Conservation (phyloP, 768 basidiomycete species). For the Russula brevipes region DNA sequence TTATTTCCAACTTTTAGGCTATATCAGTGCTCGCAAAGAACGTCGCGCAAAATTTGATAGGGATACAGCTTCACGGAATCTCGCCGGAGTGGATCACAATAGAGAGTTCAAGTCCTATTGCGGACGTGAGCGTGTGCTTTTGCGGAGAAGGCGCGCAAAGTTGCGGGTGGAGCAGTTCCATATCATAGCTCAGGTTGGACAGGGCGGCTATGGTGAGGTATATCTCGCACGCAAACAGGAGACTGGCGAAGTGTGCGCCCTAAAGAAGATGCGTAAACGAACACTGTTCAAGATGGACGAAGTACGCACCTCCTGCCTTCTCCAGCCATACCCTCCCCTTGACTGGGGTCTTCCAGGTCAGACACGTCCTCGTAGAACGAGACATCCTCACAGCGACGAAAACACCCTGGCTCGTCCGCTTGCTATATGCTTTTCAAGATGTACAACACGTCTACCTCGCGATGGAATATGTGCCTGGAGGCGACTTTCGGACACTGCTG, state of each 20-base stretch:
- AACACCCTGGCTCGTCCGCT: conserved; percentile 92
- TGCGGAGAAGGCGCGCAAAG: conserved; percentile 91
- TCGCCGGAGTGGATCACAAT: conserved; percentile 49
- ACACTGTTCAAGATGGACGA: conserved; percentile 99
- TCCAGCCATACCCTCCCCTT: background rate
- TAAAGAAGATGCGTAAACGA: conserved; percentile 96
- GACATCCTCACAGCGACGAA: conserved; percentile 97
- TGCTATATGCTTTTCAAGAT: conserved; percentile 98
- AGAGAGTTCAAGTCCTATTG: conserved; percentile 91
- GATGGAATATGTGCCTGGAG: conserved; percentile 99
- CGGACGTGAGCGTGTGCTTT: conserved; percentile 86
- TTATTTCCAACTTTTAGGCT: conserved; percentile 93
- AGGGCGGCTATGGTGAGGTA: conserved; percentile 98
- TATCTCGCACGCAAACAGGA: conserved; percentile 94
- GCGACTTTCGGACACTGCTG: conserved; percentile 94
- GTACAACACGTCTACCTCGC: conserved; percentile 86
- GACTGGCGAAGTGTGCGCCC: conserved; percentile 91
- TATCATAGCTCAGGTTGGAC: conserved; percentile 97
- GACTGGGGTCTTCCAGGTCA: conserved; percentile 51
- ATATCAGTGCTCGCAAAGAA: conserved; percentile 80
- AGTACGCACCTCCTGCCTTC: conserved; percentile 38
- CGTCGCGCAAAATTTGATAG: conserved; percentile 77
- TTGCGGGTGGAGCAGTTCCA: conserved; percentile 93
- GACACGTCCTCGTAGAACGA: conserved; percentile 96
- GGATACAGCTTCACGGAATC: conserved; percentile 67